phyloP scores from a whole-genome alignment of 257 asterid species.

The Paraleonurus japonicus region DNA sequence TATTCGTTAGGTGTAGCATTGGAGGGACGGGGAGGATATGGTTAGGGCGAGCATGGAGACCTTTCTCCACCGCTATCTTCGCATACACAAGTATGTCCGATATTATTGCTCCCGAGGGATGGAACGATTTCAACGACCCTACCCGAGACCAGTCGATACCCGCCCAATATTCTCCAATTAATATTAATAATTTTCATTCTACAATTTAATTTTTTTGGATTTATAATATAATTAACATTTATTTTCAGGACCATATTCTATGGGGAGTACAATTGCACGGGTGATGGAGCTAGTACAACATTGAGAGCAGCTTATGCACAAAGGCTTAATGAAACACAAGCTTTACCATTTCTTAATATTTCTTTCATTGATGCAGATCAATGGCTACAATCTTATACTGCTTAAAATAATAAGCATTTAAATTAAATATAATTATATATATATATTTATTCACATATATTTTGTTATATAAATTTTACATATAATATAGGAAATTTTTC shows the following conservation, averaged over 20 bases:
- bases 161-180: not conserved
- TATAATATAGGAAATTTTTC: no score
- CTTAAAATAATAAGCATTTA: not conserved
- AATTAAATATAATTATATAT: no score
- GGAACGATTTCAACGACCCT: slow-evolving; percentile 95
- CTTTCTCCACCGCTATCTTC: slow-evolving; percentile 79
- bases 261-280: slow-evolving; percentile 84
- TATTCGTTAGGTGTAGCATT: slow-evolving; percentile 64
- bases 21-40: slow-evolving; percentile 92
- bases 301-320: slow-evolving; percentile 61
- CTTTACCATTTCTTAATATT: slow-evolving; percentile 49
- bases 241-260: slow-evolving; percentile 62
- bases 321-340: slow-evolving; percentile 72
- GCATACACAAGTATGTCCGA: slow-evolving; percentile 68
- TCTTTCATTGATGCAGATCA: slow-evolving; percentile 78
- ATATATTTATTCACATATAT: no score
- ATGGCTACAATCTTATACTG: slow-evolving; percentile 64
- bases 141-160: slow-evolving; percentile 66
- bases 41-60: slow-evolving; percentile 96
- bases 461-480: no score
- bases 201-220: no score
- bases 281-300: slow-evolving; percentile 65
- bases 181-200: no score
- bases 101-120: slow-evolving; percentile 79
- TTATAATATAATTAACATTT: not conserved